Conservation (phyloP, 768 basidiomycete species). For the Phylloporus arenicola region DNA sequence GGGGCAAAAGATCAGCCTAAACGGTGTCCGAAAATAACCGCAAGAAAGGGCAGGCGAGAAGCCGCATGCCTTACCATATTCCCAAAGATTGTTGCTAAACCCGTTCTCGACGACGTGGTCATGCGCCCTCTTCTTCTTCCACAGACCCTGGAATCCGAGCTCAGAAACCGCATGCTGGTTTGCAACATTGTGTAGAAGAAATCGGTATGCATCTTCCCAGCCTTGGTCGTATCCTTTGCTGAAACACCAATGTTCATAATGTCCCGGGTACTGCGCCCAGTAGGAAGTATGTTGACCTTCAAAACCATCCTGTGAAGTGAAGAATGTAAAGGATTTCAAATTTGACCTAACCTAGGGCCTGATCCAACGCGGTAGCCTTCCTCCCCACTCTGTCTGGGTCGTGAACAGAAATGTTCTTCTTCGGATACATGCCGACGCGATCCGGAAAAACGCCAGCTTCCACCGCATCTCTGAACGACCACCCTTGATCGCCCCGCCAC, state of each 20-base stretch:
- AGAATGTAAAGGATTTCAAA: conserved; percentile 14
- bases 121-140: conserved; percentile 42
- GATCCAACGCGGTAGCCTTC: conserved; percentile 27
- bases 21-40: not conserved
- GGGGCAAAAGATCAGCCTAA: not conserved
- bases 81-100: conserved; percentile 49
- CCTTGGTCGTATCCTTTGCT: conserved; percentile 58
- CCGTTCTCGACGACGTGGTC: conserved; percentile 44
- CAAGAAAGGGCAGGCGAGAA: not conserved
- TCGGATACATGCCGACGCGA: conserved; percentile 40
- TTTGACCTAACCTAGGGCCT: conserved; percentile 30
- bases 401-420: conserved; percentile 13
- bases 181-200: conserved; percentile 35
- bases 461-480: conserved; percentile 66
- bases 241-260: conserved; percentile 67
- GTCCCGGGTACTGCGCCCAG: conserved; percentile 46
- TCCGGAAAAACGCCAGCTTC: conserved; percentile 57
- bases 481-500: conserved; percentile 59
- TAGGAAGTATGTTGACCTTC: conserved; percentile 37
- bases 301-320: conserved; percentile 8
- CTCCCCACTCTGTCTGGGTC: conserved; percentile 17
- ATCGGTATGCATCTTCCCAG: conserved; percentile 66
- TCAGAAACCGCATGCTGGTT: conserved; percentile 37
- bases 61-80: conserved; percentile 44
- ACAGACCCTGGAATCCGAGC: conserved; percentile 61